A percentile compares a stretch with the other conserved stretches of the same genome.
phyloP scores from a whole-genome alignment of 176 grass and related monocot species.

The Aegilops bicornis region DNA sequence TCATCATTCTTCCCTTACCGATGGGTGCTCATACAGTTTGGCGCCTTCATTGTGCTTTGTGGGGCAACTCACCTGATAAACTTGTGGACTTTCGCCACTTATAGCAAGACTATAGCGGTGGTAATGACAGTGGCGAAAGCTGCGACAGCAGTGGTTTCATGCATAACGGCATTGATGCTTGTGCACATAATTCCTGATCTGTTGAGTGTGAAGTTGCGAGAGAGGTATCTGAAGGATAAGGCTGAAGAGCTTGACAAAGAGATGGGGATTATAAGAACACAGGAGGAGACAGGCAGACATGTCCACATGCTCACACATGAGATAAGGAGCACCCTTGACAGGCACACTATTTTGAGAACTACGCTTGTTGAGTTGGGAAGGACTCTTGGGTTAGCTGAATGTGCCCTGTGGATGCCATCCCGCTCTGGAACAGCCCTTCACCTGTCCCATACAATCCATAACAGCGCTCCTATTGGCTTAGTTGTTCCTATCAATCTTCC shows the following conservation, averaged over 20 bases:
- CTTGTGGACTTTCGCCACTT: conserved; percentile 71
- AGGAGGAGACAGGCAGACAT: conserved; percentile 81
- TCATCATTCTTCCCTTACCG: conserved; percentile 68
- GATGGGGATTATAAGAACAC: conserved; percentile 69
- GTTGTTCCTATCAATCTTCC: conserved; percentile 57
- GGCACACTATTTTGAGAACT: conserved; percentile 80
- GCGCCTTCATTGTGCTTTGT: conserved; percentile 87
- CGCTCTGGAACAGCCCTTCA: conserved; percentile 54
- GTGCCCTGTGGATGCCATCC: conserved; percentile 85
- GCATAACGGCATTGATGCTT: conserved; percentile 82
- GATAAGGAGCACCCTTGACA: conserved; percentile 88
- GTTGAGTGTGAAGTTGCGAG: conserved; percentile 70
- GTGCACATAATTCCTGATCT: conserved; percentile 90
- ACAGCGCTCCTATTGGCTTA: conserved; percentile 30
- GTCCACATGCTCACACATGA: conserved; percentile 92
- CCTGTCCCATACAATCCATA: conserved; percentile 68
- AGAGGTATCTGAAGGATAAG: conserved; percentile 76
- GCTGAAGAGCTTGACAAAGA: conserved; percentile 79
- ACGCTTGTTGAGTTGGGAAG: conserved; percentile 78
- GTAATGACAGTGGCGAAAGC: conserved; percentile 61
- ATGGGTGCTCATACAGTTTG: conserved; percentile 93
- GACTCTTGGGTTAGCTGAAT: conserved; percentile 70
- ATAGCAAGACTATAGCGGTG: conserved; percentile 59
- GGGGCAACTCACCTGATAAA: conserved; percentile 85
- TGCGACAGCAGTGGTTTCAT: conserved; percentile 74